Evolutionary conservation across 2,329 filamentous ascomycete species (phyloP), one percentile per base, ranked within the genome.

Genomic region (Pseudogymnoascus sp.): DNA sequence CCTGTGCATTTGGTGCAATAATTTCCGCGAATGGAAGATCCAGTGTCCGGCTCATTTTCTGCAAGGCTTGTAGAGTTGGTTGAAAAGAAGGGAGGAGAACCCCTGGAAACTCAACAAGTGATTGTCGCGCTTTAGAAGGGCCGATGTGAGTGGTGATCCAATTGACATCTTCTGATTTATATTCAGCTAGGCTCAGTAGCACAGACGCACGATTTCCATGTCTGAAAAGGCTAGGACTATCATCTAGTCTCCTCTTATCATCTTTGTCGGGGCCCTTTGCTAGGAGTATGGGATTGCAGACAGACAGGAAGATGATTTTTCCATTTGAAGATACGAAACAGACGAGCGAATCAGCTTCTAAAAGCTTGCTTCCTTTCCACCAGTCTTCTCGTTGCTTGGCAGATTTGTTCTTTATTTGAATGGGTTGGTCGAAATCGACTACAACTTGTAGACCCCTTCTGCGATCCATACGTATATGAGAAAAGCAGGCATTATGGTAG

Each of bases 81-180:
- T 79, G 74, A 67, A 89, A 88, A 0, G 85, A 79, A 0, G 81
- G 79, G 2, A 87, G 74, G 1, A 89, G 72, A 3, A 88, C 75
- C 0, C 82, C 83, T 0, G 85, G 86, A 64, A 89, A 88, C 67
- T 89, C 86, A 1, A 88, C 77, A 0, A 89, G 75, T 21, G 66
- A 69, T 65, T 69, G 66, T 16, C 67, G 65, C 61, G 65, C 62
- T 64, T 68, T 67, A 43, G 63, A 62, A 63, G 62, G 19, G 54
- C 43, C 51, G 63, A 63, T 64, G 21, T 69, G 67, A 64, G 57
- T 65, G 25, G 54, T 62, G 19, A 69, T 67, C 67, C 68, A 71
- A 65, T 61, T 63, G 1, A 64, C 65, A 66, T 70, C 68, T 48
- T 68, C 65, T 16, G 62, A 43, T 43, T 68, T 70, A 63, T 69